Conservation (phyloP, 306 rosid genomes). For the Cucumis cinereus region DNA sequence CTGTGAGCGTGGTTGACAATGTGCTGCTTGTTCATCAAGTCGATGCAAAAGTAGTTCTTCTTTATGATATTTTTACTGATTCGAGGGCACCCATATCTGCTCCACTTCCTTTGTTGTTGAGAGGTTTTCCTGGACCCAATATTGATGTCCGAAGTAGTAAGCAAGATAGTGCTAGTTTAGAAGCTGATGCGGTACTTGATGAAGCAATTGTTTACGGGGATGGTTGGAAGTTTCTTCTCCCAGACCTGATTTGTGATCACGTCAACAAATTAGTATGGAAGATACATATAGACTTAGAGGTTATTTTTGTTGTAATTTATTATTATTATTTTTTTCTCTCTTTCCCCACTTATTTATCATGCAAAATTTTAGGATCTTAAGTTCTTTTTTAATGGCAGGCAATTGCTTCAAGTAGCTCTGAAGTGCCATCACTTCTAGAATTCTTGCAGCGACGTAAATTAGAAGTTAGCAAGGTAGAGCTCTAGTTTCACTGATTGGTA, state of each 20-base stretch:
- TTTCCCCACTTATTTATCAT: not conserved
- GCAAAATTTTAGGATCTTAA: not conserved
- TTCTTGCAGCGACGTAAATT: conserved; percentile 88
- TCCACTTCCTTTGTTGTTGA: conserved; percentile 79
- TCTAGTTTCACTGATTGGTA: not conserved
- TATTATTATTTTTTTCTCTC: not conserved
- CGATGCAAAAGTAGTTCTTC: conserved; percentile 92
- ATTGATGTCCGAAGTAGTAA: conserved; percentile 39
- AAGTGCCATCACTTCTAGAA: conserved; percentile 79
- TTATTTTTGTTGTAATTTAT: conserved; percentile 12
- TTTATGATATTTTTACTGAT: conserved; percentile 79
- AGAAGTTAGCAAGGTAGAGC: conserved; percentile 65
- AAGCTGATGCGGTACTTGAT: conserved; percentile 26
- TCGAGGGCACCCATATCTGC: conserved; percentile 92
- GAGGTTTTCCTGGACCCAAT: conserved; percentile 64
- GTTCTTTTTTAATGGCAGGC: conserved; percentile 38
- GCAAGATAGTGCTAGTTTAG: conserved; percentile 45
- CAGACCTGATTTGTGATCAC: conserved; percentile 73
- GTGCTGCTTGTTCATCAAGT: conserved; percentile 91
- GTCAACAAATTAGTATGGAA: conserved; percentile 66
- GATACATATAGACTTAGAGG: conserved; percentile 82
- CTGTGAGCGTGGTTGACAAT: conserved; percentile 86
- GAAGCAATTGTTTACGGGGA: conserved; percentile 57
- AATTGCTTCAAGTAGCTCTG: conserved; percentile 93
- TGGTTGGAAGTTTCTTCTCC: conserved; percentile 74